phyloP scores from a whole-genome alignment of 257 asterid species.

The Nicotiana benthamiana region DNA sequence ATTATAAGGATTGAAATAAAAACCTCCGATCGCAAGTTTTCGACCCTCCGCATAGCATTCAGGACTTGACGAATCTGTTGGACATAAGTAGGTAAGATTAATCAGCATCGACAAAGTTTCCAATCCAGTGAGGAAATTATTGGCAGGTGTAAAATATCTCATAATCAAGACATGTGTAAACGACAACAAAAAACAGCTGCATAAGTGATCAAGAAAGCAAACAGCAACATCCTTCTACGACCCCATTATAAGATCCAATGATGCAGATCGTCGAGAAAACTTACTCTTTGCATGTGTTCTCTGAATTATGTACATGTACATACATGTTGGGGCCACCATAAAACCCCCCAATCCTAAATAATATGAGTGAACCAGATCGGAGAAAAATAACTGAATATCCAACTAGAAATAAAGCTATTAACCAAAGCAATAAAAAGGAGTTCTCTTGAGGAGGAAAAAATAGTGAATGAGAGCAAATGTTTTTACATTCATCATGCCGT shows the following conservation, averaged over 20 bases:
- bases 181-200: background rate
- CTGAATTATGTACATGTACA: background rate
- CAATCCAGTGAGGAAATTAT: background rate
- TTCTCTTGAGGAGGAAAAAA: background rate
- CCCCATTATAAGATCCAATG: background rate
- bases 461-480: background rate
- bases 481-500: background rate
- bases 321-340: background rate
- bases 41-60: constrained; percentile 78
- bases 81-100: background rate
- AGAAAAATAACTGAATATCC: background rate
- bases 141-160: background rate
- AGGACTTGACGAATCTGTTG: constrained; percentile 74
- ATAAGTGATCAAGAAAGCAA: background rate
- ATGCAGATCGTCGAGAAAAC: background rate
- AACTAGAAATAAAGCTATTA: background rate
- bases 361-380: background rate
- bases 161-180: background rate
- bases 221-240: background rate
- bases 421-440: background rate
- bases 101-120: background rate
- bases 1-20: constrained; percentile 18
- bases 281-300: background rate
- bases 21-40: constrained; percentile 67
- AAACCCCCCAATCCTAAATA: background rate